A percentile compares a stretch with the other conserved stretches of the same genome.
phyloP scores from a whole-genome alignment of 192 early-diverging fungal species.

The Pecoramyces ruminantium region DNA sequence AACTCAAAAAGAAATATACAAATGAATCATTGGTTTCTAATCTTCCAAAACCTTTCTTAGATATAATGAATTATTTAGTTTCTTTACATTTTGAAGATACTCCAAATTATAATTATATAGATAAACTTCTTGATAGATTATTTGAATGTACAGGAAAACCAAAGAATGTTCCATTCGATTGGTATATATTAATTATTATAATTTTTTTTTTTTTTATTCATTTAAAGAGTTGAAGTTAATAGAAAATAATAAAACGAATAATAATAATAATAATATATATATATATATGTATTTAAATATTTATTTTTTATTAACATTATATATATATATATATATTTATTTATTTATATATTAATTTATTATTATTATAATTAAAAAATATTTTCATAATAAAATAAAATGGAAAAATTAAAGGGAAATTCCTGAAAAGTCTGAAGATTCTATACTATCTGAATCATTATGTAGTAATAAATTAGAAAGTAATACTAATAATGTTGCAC shows the following conservation, averaged over 20 bases:
- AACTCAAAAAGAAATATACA: neutral
- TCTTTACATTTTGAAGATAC: constrained; percentile 10
- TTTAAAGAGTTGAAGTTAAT: too few species aligned
- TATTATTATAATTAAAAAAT: too few species aligned
- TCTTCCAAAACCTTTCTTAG: constrained; percentile 8
- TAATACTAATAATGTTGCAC: neutral
- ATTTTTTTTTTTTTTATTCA: too few species aligned
- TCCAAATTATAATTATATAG: constrained; percentile 15
- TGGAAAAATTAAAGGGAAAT: neutral
- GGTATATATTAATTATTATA: neutral
- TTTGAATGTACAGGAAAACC: neutral
- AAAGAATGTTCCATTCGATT: constrained; percentile 13
- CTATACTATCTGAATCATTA: neutral
- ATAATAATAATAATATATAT: too few species aligned
- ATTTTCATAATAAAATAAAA: neutral
- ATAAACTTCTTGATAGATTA: constrained; percentile 6
- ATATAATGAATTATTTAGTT: constrained; percentile 4
- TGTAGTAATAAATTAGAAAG: neutral
- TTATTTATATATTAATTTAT: too few species aligned
- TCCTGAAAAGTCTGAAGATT: neutral
- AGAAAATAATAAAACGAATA: too few species aligned
- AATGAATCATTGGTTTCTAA: constrained; percentile 7
- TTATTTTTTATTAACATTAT: too few species aligned
- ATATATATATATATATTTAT: too few species aligned
- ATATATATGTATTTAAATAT: too few species aligned